Evolutionary conservation across 1,139 yeast genomes (phyloP), one percentile per base, ranked within the genome.

Genomic region (Groenewaldozyma sp.): DNA sequence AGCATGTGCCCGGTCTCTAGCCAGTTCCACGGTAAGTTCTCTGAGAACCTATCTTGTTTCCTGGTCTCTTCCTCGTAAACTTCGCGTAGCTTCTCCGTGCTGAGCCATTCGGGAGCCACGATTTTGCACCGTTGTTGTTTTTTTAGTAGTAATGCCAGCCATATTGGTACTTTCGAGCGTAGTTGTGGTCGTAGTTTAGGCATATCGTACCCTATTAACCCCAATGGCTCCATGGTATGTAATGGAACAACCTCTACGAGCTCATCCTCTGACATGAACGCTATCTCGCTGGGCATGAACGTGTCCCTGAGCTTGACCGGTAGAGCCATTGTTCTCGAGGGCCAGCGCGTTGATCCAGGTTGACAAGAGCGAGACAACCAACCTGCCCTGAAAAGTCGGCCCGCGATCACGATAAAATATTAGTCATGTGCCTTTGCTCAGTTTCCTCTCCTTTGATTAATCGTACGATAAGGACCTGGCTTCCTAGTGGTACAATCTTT

Each of bases 41-140:
- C 66, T 37, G 88, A 74, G 54, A 91, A 91, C 44, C 73, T 65
- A 28, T 69, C 68, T 1, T 76, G 71, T 40, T 71, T 58, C 4
- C 67, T 63, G 35, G 76, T 63, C 53, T 91, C 98, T 44, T 74
- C 79, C 10, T 82, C 87, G 50, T 82, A 76, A 39, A 71, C 69
- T 4, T 67, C 68, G 44, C 73, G 72, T 42, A 91, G 60, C 42
- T 65, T 67, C n/a, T 66, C 64, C 38, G 73, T 61, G 13, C 70
- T 71, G n/a, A 91, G 68, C 99, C 99, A 91, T 2, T 67, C 70
- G 0, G 99, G 99, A 9, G 88, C 80, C 4, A 87, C 78, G 3
- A 91, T 78, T 46, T 79, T 80, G 59, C 97, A 86, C 50, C 88
- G 80, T 37, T 78, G 80, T 58, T 91, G 97, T 35, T 81, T 76